These are phyloP conservation scores for Tetrastigma voinierianum DNA, from an alignment of 164 flowering plant species.

Conservation along the genomic window DNA sequence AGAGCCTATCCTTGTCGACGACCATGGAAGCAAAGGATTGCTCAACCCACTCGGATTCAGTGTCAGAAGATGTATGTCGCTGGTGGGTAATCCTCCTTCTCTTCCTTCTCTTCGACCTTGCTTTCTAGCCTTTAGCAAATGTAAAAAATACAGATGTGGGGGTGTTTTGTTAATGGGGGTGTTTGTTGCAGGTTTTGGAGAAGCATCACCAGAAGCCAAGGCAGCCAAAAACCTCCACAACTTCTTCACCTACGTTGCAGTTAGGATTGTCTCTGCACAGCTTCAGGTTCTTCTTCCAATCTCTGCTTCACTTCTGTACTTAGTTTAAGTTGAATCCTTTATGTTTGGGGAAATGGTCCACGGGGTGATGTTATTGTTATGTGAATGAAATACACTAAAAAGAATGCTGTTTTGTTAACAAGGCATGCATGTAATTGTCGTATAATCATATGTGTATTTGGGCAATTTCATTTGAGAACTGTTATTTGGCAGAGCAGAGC, in stretches of 20 bases:
- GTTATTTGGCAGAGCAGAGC: conserved; percentile 59
- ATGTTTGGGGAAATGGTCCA: too few species aligned
- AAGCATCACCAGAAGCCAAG: conserved; percentile 90
- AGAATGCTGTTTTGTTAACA: neutral
- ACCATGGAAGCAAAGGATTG: conserved; percentile 35
- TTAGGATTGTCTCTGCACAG: conserved; percentile 78
- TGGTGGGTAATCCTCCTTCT: conserved; percentile 40
- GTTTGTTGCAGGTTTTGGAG: conserved; percentile 70
- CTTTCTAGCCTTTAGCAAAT: neutral
- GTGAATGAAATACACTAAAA: too few species aligned
- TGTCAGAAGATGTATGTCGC: conserved; percentile 90
- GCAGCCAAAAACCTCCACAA: conserved; percentile 75
- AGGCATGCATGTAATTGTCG: neutral
- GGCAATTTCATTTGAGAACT: conserved; percentile 10
- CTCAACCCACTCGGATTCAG: conserved; percentile 27
- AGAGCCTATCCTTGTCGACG: conserved; percentile 19
- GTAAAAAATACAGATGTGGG: neutral
- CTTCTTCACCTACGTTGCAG: conserved; percentile 86
- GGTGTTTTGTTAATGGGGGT: neutral
- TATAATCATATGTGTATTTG: neutral
- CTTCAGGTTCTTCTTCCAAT: conserved; percentile 59
- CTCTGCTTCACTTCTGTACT: neutral
- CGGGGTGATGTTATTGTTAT: too few species aligned
- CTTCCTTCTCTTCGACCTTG: neutral
- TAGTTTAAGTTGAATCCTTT: neutral